Percentiles rank a stretch among this genome's conserved stretches.
phyloP scores from a whole-genome alignment of 352 stramenopile genomes.

The Phytophthora europaea region DNA sequence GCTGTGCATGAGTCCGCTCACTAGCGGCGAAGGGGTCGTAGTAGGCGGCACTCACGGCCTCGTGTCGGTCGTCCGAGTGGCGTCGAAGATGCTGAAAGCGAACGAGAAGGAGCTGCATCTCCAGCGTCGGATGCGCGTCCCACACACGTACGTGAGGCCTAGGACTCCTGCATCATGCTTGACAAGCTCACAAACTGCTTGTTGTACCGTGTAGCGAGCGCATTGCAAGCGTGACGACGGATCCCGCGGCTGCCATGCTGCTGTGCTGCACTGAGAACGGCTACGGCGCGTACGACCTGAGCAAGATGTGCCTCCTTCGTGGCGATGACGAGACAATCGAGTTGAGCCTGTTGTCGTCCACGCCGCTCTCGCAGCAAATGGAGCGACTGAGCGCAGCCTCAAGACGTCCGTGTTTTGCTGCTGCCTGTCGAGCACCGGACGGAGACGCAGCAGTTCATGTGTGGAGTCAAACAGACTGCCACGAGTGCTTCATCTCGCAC shows the following conservation, averaged over 20 bases:
- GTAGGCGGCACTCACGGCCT: constrained; percentile 66
- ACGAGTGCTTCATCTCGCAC: constrained; percentile 72
- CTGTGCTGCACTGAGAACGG: constrained; percentile 68
- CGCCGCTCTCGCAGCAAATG: constrained; percentile 53
- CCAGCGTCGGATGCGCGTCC: constrained; percentile 66
- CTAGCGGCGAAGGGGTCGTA: constrained; percentile 64
- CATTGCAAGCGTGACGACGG: constrained; percentile 55
- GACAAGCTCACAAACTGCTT: neutral
- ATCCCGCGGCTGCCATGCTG: constrained; percentile 58
- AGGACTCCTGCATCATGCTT: neutral
- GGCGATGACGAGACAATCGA: constrained; percentile 70
- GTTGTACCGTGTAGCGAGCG: constrained; percentile 41
- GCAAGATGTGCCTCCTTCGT: constrained; percentile 71
- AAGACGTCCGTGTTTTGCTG: constrained; percentile 58
- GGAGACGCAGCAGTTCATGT: constrained; percentile 63
- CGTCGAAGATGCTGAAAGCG: constrained; percentile 59
- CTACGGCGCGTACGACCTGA: constrained; percentile 81
- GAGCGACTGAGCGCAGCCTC: constrained; percentile 54
- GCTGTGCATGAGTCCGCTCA: constrained; percentile 52
- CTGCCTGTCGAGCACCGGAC: constrained; percentile 46
- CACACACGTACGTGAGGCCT: constrained; percentile 47
- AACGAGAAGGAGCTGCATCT: constrained; percentile 80
- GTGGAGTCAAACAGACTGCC: constrained; percentile 67
- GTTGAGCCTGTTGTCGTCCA: constrained; percentile 55
- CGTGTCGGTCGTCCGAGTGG: constrained; percentile 68